Conservation (phyloP, 2,329 filamentous ascomycete genomes). For the Hymenoscyphus fraxineus region DNA sequence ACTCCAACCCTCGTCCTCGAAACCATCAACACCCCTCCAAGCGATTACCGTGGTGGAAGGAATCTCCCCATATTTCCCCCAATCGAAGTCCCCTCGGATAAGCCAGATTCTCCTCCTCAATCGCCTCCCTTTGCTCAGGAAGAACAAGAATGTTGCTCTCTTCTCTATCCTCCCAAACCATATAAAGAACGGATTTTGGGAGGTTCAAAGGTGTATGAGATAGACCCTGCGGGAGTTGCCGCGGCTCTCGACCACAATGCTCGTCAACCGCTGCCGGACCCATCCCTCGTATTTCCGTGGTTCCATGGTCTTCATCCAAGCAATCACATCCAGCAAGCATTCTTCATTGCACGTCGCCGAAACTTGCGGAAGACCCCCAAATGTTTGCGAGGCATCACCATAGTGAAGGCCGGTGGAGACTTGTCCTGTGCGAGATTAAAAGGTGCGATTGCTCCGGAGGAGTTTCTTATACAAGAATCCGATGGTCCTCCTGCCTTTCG, state of each 20-base stretch:
- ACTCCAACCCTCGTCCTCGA: slow-evolving; percentile 50
- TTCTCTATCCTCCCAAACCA: slow-evolving; percentile 69
- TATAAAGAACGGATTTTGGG: slow-evolving; percentile 53
- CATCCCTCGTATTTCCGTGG: slow-evolving; percentile 91
- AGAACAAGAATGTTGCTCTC: slow-evolving; percentile 57
- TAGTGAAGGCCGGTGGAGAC: slow-evolving; percentile 87
- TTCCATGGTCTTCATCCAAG: slow-evolving; percentile 85
- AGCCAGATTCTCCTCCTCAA: slow-evolving; percentile 58
- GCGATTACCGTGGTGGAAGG: slow-evolving; percentile 48
- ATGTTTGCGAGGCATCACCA: slow-evolving; percentile 74
- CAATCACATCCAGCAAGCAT: slow-evolving; percentile 84
- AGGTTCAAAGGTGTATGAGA: slow-evolving; percentile 62
- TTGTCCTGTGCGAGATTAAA: slow-evolving; percentile 72
- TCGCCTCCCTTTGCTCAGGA: slow-evolving; percentile 60
- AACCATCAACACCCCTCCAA: slow-evolving; percentile 47
- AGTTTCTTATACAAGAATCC: slow-evolving; percentile 62
- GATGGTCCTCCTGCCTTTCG: slow-evolving; percentile 51
- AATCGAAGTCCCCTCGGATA: slow-evolving; percentile 58
- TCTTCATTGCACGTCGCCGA: slow-evolving; percentile 77
- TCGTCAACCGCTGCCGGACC: slow-evolving; percentile 76
- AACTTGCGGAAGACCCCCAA: slow-evolving; percentile 66
- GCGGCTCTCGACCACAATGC: slow-evolving; percentile 73
- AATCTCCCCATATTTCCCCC: slow-evolving; percentile 87
- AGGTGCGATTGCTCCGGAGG: slow-evolving; percentile 77
- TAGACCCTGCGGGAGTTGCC: slow-evolving; percentile 65